Percentiles rank a stretch among this genome's conserved stretches.
Conservation (phyloP, 768 basidiomycete genomes). For the Clathrus columnatus region DNA sequence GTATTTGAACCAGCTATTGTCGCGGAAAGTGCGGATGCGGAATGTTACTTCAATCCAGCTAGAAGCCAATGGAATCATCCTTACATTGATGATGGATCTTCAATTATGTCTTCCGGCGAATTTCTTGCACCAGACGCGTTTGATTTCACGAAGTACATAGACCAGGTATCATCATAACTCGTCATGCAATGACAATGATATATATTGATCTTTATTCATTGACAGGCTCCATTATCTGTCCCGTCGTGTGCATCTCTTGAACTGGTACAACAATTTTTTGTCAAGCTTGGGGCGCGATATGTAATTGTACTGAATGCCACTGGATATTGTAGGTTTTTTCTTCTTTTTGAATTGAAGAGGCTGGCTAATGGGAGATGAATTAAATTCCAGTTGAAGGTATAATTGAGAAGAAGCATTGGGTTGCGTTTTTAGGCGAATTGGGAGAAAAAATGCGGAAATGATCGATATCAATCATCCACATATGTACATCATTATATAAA, state of each 20-base stretch:
- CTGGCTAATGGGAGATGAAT: no score
- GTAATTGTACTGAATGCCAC: constrained; percentile 76
- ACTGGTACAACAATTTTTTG: constrained; percentile 88
- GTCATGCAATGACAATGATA: neutral
- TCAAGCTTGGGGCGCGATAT: constrained; percentile 88
- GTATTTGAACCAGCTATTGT: constrained; percentile 48
- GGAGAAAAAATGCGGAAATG: constrained; percentile 33
- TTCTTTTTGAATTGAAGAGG: neutral
- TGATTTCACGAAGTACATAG: constrained; percentile 86
- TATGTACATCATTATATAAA: neutral
- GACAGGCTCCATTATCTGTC: constrained; percentile 78
- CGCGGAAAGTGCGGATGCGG: constrained; percentile 60
- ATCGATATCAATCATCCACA: neutral
- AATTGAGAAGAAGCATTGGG: constrained; percentile 92
- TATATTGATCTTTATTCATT: neutral
- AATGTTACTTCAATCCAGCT: constrained; percentile 49
- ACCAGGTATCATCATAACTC: constrained; percentile 39
- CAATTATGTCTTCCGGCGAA: constrained; percentile 12
- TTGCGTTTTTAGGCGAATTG: constrained; percentile 72
- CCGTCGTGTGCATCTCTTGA: constrained; percentile 82
- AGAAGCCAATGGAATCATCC: neutral
- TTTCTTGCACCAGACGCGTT: constrained; percentile 39
- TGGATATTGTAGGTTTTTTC: constrained; percentile 58
- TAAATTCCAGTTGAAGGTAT: constrained; percentile 84
- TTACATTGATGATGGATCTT: constrained; percentile 11